Evolutionary conservation across 345 rosid genomes (phyloP), one percentile per base, ranked within the genome.

Genomic region (Geranium brycei): DNA sequence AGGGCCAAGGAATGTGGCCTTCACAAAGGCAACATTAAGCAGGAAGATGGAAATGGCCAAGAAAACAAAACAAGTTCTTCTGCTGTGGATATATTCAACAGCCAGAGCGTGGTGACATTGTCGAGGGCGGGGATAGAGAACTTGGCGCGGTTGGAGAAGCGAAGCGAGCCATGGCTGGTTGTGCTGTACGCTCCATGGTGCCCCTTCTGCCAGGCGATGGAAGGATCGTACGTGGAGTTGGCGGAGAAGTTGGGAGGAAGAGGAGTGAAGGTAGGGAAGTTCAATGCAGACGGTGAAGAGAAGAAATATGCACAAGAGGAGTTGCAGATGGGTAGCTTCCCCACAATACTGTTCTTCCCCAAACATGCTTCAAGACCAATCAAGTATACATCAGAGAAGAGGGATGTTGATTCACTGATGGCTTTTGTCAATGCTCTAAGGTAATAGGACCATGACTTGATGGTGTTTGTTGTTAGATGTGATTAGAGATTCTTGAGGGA

Each of bases 141-240:
- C 73, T 63, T 93, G 74, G 60, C 78, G 32, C 83, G 78, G 68
- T 70, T 90, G 67, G 87, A 71, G 67, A 81, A 73, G 76, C 70
- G 96, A 30, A 82, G 77, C 70, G 99, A 90, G 68, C 79, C 96
- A 1, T 93, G 97, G 97, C 61, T 93, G 2, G 91, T 87, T 5
- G 99, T 93, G 60, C 86, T 85, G 19, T 93, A 93, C 58, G 99
- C 99, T 4, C 99, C 99, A 19, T 90, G 99, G 99, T 92, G 99
- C 80, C 95, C 62, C 0, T 93, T 83, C 67, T 93, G 97, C 80
- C 95, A 86, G 77, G 95, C 87, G 4, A 86, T 90, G 99, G 99
- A 93, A 71, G 78, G 65, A 10, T 86, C 97, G 0, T 90, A 81
- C 18, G 41, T 90, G 0, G 86, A 90, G 40, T 79, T 90, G 73